Evolutionary conservation across 257 asterid species (phyloP).

Genomic region (Solanum dulcamara): DNA sequence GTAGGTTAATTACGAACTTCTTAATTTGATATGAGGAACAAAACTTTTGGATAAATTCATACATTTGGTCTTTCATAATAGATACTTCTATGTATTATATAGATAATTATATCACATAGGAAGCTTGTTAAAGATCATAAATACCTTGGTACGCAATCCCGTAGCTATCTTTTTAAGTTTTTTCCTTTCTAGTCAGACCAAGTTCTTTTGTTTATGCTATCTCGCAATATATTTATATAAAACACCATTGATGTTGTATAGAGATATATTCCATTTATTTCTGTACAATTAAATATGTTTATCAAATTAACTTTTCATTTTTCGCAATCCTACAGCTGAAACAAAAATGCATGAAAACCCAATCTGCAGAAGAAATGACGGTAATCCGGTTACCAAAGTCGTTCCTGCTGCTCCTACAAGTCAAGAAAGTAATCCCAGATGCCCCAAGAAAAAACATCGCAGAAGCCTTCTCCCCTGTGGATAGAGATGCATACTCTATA

Average conservation of each 20-base stretch:
- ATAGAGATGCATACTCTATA: background rate
- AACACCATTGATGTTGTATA: background rate
- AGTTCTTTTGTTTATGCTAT: background rate
- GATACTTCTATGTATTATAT: background rate
- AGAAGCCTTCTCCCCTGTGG: background rate
- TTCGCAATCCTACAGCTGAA: background rate
- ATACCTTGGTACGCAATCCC: background rate
- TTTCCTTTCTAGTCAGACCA: background rate
- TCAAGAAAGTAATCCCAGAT: background rate
- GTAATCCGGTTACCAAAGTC: background rate
- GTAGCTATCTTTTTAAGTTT: background rate
- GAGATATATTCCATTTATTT: background rate
- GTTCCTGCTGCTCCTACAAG: background rate
- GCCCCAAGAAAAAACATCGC: background rate
- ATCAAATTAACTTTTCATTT: background rate
- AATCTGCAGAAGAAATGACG: background rate
- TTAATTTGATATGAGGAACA: background rate
- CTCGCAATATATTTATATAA: background rate
- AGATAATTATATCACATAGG: background rate
- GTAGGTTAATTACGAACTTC: background rate
- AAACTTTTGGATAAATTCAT: background rate
- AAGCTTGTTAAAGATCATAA: background rate
- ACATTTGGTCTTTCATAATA: background rate
- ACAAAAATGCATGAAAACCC: background rate
- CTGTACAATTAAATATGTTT: background rate